Evolutionary conservation across 176 grass and related monocot species (phyloP), one percentile per base, ranked within the genome.

Genomic region (Bothriochloa decipiens): DNA sequence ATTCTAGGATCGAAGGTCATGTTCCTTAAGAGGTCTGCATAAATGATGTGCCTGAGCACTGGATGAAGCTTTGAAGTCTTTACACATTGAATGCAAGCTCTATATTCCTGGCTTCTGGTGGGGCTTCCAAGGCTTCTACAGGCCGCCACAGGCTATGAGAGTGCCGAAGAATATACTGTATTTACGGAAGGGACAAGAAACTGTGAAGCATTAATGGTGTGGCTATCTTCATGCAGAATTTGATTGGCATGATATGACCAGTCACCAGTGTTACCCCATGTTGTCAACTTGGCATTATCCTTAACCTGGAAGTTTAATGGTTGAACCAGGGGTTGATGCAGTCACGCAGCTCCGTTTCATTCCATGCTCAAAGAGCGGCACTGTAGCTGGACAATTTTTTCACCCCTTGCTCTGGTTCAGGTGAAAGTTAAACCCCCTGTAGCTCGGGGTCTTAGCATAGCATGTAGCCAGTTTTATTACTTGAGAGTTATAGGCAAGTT

Each of bases 1-100:
- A 90, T 64, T 92, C 90, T 55, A 76, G 86, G 55, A 84, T 83
- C 0, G 90, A 89, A 86, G 84, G 83, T n/a, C 75, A 70, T 70
- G 87, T 89, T 83, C 90, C 90, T 72, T 89, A 72, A 72, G 35
- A 46, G 20, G 18, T 68, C 25, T 6, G 33, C 18, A 36, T 46
- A 55, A 27, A 35, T 52, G 8, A 76, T 64, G 63, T 72, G 60
- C 65, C 60, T 83, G 74, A 35, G 70, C 55, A 72, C 14, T 53
- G 61, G 79, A 79, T 33, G 64, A 77, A 66, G 37, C 60, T 11
- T 67, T 47, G 36, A 80, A n/a, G 47, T 60, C 41, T 58, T 3
- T 20, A 72, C 69, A 79, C 7, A 81, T 40, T 69, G 46, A 55
- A 23, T 40, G 12, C 20, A 81, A 70, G 37, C 36, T 12, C 28